Base-by-base conservation (phyloP, 2,329 filamentous ascomycete genomes). In the Periconia macrospinosa region DNA sequence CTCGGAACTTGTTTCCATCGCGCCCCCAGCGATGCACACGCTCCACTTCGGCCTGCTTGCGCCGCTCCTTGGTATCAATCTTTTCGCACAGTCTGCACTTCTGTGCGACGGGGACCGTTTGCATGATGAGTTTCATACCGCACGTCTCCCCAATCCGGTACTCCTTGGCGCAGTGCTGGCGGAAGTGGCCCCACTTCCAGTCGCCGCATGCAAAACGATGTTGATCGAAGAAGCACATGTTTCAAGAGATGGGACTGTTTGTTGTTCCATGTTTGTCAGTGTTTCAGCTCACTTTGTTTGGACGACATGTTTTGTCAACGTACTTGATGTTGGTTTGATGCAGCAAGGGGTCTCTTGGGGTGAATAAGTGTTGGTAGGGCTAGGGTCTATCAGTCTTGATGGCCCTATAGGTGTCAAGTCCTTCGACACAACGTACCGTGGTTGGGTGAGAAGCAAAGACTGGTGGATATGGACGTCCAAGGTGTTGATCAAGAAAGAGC, bases 151-250 rank as follows among this genome's bases (percentile, higher is more conserved):
- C 93, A 62, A 90, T 96, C 61, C 93, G 90, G 79, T 96, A 95
- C 75, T 97, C 93, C 76, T 91, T 92, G 75, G 89, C 88, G 83
- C 93, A 97, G 73, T 96, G 92, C 75, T 92, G 85, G 62, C 90
- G 87, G 80, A 97, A 97, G 78, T 88, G 89, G 62, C 91, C 90
- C 92, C 92, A 97, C 76, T 92, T 91, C 88, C 89, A 96, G 82
- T 91, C 93, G 69, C 90, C 89, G 78, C 93, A 97, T 53, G 76
- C 76, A 83, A 90, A 96, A 65, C 86, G 84, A 74, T 88, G 91
- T 77, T 93, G 89, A 69, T 97, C 92, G 81, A 92, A 97, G 82
- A 94, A 97, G 80, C 93, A 97, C 93, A 97, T 96, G 71, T 74
- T 69, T 71, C 62, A 70, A 62, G 58, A 57, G 52, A 60, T 59